Conservation (phyloP, 805 yeast species). For the Ogataea polymorpha region DNA sequence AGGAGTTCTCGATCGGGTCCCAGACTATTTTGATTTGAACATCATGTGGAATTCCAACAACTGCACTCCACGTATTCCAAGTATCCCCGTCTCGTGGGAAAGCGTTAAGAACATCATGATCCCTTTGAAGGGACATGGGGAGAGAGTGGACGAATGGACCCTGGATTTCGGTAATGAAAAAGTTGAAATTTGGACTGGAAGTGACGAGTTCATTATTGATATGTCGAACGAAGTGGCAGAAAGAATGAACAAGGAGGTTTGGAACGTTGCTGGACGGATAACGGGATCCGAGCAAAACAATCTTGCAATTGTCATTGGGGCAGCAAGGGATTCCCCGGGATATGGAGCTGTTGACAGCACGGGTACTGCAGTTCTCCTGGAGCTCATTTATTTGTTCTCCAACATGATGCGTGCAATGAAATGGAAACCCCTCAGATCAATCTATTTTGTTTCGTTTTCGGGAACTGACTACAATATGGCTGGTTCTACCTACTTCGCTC, state of each 20-base stretch:
- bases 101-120: slow-evolving; percentile 53
- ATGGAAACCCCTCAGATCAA: slow-evolving; percentile 83
- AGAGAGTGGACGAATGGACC: slow-evolving; percentile 36
- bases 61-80: slow-evolving; percentile 68
- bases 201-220: slow-evolving; percentile 25
- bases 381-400: slow-evolving; percentile 66
- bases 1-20: slow-evolving; percentile 36
- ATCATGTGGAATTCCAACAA: slow-evolving; percentile 42
- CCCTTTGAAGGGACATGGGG: slow-evolving; percentile 37
- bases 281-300: slow-evolving; percentile 78
- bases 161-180: slow-evolving; percentile 22
- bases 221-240: slow-evolving; percentile 39
- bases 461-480: slow-evolving; percentile 78
- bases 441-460: slow-evolving; percentile 81
- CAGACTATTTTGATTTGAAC: slow-evolving; percentile 38
- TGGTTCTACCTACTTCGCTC: slow-evolving; percentile 80
- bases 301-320: slow-evolving; percentile 73
- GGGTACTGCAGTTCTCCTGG: slow-evolving; percentile 70
- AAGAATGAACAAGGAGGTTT: slow-evolving; percentile 57
- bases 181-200: slow-evolving; percentile 46
- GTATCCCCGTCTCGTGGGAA: slow-evolving; percentile 71
- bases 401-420: slow-evolving; percentile 57
- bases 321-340: slow-evolving; percentile 68
- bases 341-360: slow-evolving; percentile 75
- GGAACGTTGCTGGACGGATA: slow-evolving; percentile 78